Conservation (phyloP, 768 basidiomycete genomes). For the Mycena filopes region DNA sequence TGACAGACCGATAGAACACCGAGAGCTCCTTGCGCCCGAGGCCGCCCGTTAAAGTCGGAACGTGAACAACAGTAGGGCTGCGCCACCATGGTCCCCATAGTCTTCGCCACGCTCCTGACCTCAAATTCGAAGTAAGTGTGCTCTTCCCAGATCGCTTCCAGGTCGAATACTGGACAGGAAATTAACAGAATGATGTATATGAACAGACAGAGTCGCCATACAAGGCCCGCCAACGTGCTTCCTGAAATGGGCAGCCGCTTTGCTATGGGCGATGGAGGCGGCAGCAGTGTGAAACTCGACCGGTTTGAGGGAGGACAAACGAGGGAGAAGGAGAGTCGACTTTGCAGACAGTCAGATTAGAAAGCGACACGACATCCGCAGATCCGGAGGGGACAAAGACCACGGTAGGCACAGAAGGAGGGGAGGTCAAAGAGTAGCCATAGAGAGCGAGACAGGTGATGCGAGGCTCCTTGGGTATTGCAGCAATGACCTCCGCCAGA, state of each 20-base stretch:
- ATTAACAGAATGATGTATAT: background rate
- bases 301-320: conserved; percentile 57
- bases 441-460: conserved; percentile 52
- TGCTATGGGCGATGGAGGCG: conserved; percentile 57
- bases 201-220: background rate
- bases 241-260: conserved; percentile 57
- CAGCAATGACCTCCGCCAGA: conserved; percentile 41
- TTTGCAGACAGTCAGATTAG: conserved; percentile 41
- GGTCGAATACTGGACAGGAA: conserved; percentile 51
- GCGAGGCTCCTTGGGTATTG: conserved; percentile 42
- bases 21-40: conserved; percentile 60
- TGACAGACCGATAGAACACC: conserved; percentile 56
- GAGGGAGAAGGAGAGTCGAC: conserved; percentile 47
- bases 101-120: conserved; percentile 59
- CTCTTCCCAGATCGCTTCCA: conserved; percentile 72
- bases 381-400: conserved; percentile 47
- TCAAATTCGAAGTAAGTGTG: conserved; percentile 67
- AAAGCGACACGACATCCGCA: conserved; percentile 34
- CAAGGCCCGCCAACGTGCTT: conserved; percentile 58
- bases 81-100: conserved; percentile 68
- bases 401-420: conserved; percentile 47
- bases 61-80: conserved; percentile 71
- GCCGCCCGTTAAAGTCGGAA: conserved; percentile 69
- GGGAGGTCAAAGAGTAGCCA: conserved; percentile 39
- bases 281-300: conserved; percentile 52